Evolutionary conservation across 2,329 filamentous ascomycete species (phyloP), one percentile per base, ranked within the genome.

Genomic region (Chaetomiaceae sp.): DNA sequence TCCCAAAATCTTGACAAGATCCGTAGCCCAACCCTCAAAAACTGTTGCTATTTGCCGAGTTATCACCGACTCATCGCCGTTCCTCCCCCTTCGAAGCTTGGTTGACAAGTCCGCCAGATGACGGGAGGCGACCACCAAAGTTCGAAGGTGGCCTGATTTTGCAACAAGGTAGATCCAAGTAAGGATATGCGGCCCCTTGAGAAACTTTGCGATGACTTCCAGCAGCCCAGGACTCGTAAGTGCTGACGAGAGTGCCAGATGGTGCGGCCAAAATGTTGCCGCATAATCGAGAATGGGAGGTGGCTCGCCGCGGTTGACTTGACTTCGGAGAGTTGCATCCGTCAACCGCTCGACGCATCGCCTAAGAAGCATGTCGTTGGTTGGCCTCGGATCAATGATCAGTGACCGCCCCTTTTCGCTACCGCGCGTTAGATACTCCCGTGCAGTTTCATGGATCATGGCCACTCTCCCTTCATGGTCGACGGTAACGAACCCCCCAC

Each of bases 391-490:
- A 9, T 62, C 47, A 4, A 66, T 43, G 5, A 21, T 8, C 14
- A 63, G 55, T 2, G 53, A 40, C 5, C 45, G 48, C 4, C 40
- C 34, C 5, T 39, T 40, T 3, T 41, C 34, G 1, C 19, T 49
- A 0, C 17, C 27, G 13, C 50, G 43, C 3, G 62, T 37, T 7
- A 70, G 45, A 47, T 68, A 70, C 25, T 69, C 67, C 17, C 63
- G 60, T 3, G 67, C 67, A 1, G 68, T 68, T 33, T 69, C 56
- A 41, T 71, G 68, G 3, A 70, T 58, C 48, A 70, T 53, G 5
- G 58, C 44, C 7, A 68, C 56, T 2, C 60, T 60, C 2, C 52
- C 60, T 1, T 48, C 37, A 4, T 59, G 55, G 31, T 70, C 67
- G 14, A 69, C 49, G 2, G 63, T 44, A 2, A 68, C 50, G 42